Base-by-base conservation (phyloP, 1,284 basidiomycete genomes). In the Cryptococcus floricola region DNA sequence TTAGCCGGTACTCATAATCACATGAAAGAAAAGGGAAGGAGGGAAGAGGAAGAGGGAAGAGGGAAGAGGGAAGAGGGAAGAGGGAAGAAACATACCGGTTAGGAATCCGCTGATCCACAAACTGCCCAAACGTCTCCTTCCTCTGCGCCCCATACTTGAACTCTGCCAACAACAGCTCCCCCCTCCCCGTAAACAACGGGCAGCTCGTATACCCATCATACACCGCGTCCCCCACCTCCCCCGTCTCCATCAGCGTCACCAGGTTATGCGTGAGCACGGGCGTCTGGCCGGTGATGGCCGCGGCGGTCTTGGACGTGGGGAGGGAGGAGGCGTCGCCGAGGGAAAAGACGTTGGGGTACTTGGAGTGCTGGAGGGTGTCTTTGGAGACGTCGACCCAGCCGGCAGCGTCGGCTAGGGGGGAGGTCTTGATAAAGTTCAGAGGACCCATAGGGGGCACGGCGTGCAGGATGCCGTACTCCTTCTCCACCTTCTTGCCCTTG, bases 231-330 rank as follows among this genome's bases (percentile, higher is more conserved):
- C 84, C 82, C 49, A 89, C 72, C 65, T 84, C 83, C 50, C 89
- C 89, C 1, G 82, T 86, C 63, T 87, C 82, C 69, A 91, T 79
- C 44, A 89, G 78, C 34, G 84, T 83, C 73, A 85, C 86, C 50
- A 97, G 75, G 78, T 98, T 98, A 76, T 95, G 89, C 1, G 88
- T 85, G 49, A 98, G 81, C 2, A 98, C 87, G n/a, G 95, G 95
- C 0, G 89, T 86, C 75, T 98, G 91, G 0, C 84, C 85, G 2
- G 89, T 92, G 68, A 97, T 89, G 1, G 94, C 95, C 2, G 95
- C 94, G 0, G 89, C 91, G 1, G 95, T 98, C 82, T 96, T 98
- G 75, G 89, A 92, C 13, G 92, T 98, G 6, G 94, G 93, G 44
- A 96, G 78, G 51, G 86, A 90, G 27, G 90, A 89, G 62, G 88